phyloP scores from a whole-genome alignment of 768 basidiomycete genomes.

The Guyanaporus albipodus region DNA sequence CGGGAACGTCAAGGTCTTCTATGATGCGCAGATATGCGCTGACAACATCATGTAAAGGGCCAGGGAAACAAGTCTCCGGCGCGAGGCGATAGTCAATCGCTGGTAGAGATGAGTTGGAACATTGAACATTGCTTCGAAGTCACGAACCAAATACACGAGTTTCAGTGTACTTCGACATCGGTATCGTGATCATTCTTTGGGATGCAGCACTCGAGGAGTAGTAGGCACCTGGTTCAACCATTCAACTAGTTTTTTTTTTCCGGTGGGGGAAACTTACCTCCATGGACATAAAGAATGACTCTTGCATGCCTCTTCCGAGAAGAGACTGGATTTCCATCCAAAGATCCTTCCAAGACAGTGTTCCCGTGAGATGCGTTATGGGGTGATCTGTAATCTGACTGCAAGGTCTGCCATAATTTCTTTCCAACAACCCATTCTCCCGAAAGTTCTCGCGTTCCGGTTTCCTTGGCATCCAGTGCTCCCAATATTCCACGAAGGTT shows the following conservation, averaged over 20 bases:
- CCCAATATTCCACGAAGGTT: constrained; percentile 76
- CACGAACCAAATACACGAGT: constrained; percentile 79
- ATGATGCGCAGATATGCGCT: constrained; percentile 81
- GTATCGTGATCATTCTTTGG: constrained; percentile 86
- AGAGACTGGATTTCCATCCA: constrained; percentile 10
- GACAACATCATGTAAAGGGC: constrained; percentile 83
- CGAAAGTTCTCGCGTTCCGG: constrained; percentile 73
- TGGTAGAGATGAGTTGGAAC: constrained; percentile 30
- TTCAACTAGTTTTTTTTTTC: constrained; percentile 2
- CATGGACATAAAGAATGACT: constrained; percentile 91
- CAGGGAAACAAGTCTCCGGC: constrained; percentile 92
- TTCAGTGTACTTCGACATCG: constrained; percentile 82
- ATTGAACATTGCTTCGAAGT: background rate
- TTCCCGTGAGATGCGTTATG: constrained; percentile 24
- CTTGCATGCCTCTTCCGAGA: constrained; percentile 55
- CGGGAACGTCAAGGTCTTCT: constrained; percentile 84
- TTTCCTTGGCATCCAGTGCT: constrained; percentile 69
- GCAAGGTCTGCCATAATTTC: constrained; percentile 82
- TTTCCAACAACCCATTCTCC: constrained; percentile 99
- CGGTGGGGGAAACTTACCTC: constrained; percentile 50
- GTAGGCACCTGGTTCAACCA: constrained; percentile 66
- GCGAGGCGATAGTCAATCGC: constrained; percentile 93
- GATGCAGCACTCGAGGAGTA: constrained; percentile 89
- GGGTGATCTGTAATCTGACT: constrained; percentile 72
- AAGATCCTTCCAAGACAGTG: constrained; percentile 14